Base-by-base conservation (phyloP, 805 yeast species). In the Metschnikowia vanudenii region DNA sequence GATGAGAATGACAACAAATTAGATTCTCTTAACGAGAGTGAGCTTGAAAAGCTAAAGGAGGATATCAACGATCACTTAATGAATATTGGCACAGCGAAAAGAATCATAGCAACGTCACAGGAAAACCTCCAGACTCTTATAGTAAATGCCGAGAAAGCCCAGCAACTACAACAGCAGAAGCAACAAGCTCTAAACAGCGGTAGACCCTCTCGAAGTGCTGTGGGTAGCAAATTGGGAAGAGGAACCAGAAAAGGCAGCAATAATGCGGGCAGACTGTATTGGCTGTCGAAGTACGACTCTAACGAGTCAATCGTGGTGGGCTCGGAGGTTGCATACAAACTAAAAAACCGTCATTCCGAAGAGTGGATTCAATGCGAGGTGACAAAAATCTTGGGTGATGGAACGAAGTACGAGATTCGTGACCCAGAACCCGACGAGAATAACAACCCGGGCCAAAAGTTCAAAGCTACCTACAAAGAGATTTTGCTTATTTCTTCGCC, bases 291-390 rank as follows among this genome's bases (percentile, higher is more conserved):
- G 24, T 83, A 63, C 62, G 84, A 83, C 56, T 80, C 84, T 1
- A 71, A 74, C 22, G 85, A 77, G 31, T 80, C 84, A 0, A 71
- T 83, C 4, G 54, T 61, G 2, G 68, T 85, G 1, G 91, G 92
- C 1, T 79, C 94, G 0, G 95, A 88, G 56, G 97, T 94, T 0
- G 98, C 97, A 1, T 92, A 84, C 69, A 83, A 84, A 61, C 77
- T 90, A 19, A 76, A 76, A 49, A 82, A 79, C 56, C 75, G 85
- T 33, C 85, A 83, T 39, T 75, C 80, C n/a, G 91, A 85, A 41
- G 98, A 92, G 61, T 94, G 99, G 99, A 89, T 94, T 56, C 96
- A 88, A 63, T 94, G 99, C 69, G 89, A 86, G 59, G 96, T 94
- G 13, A 78, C 84, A 22, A 82, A 80, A 54, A 81, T 92, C 3